These are phyloP conservation scores for Cryptococcus floricola DNA, from an alignment of 1,284 basidiomycete species.

Conservation along the genomic window DNA sequence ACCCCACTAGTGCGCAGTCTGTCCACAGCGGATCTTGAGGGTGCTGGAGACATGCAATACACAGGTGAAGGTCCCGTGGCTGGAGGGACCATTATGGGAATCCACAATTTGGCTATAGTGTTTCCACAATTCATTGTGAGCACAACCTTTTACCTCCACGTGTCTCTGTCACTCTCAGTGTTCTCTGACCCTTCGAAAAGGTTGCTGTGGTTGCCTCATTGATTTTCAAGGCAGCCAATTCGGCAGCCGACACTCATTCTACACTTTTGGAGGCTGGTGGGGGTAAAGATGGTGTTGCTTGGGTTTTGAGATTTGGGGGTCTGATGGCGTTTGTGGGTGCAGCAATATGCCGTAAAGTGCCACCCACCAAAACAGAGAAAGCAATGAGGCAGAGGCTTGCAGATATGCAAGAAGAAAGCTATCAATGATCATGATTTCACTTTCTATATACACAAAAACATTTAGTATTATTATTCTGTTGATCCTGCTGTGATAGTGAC, in stretches of 20 bases:
- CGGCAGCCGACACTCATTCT: conserved; percentile 32
- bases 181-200: conserved; percentile 48
- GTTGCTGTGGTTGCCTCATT: conserved; percentile 81
- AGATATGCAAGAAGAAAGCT: conserved; percentile 62
- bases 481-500: too few species aligned
- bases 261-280: conserved; percentile 49
- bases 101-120: conserved; percentile 91
- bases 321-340: conserved; percentile 74
- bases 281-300: conserved; percentile 81
- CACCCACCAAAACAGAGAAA: conserved; percentile 82
- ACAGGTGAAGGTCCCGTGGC: conserved; percentile 60
- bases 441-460: background rate
- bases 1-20: conserved; percentile 63
- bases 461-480: too few species aligned
- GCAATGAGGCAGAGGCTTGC: conserved; percentile 76
- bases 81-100: conserved; percentile 91
- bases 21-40: conserved; percentile 56
- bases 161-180: background rate
- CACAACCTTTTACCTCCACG: conserved; percentile 12
- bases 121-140: conserved; percentile 85
- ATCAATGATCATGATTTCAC: conserved; percentile 14
- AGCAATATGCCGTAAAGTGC: conserved; percentile 68
- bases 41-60: conserved; percentile 50
- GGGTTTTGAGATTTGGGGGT: conserved; percentile 90
- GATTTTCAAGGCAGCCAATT: conserved; percentile 79